Evolutionary conservation across 176 grass and related monocot species (phyloP).

Genomic region (Eleusine coracana): DNA sequence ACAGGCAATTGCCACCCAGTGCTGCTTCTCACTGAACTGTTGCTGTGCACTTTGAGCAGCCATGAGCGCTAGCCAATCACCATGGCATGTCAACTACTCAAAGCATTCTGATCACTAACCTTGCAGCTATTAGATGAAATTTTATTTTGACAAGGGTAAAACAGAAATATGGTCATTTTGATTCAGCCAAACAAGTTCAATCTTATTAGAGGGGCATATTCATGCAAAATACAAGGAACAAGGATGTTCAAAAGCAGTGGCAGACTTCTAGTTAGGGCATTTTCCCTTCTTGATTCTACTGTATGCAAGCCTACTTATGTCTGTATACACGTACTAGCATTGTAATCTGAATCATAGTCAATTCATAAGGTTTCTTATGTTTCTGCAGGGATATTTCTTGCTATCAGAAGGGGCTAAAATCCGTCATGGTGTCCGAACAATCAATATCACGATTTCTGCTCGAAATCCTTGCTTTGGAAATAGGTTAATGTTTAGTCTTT

Average conservation of each 20-base stretch:
- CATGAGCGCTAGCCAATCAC: background rate
- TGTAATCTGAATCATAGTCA: conserved; percentile 15
- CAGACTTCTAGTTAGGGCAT: background rate
- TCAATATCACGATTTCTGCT: conserved; percentile 91
- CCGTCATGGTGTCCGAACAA: conserved; percentile 68
- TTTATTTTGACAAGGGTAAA: background rate
- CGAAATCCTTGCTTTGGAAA: conserved; percentile 94
- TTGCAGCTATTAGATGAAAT: conserved; percentile 7
- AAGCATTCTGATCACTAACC: background rate
- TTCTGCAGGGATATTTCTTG: conserved; percentile 91
- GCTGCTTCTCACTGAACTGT: background rate
- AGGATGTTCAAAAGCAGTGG: background rate
- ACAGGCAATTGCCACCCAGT: background rate
- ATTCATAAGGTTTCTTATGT: conserved; percentile 25
- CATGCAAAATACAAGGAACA: background rate
- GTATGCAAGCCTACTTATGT: conserved; percentile 5
- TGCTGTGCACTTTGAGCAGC: background rate
- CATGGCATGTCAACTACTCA: background rate
- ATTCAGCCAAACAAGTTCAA: background rate
- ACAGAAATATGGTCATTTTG: background rate
- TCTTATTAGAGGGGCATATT: background rate
- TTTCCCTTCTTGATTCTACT: conserved; percentile 4
- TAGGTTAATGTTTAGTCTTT: conserved; percentile 54
- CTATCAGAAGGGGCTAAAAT: conserved; percentile 94
- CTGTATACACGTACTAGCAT: conserved; percentile 27